Evolutionary conservation across 169 alveolate genomes (phyloP).

Genomic region (Plasmodium blacklocki): DNA sequence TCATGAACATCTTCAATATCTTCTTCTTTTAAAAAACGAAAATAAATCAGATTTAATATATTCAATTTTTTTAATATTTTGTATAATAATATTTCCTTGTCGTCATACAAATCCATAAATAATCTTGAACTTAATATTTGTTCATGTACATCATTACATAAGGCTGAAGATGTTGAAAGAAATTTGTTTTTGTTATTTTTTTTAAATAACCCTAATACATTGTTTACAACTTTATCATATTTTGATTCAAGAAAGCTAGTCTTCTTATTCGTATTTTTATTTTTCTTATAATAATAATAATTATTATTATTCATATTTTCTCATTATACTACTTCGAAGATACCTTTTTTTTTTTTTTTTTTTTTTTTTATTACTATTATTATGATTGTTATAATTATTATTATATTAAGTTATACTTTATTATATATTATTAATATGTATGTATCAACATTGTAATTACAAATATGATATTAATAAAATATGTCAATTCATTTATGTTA

Average conservation of each 20-base stretch:
- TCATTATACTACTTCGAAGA: constrained; percentile 27
- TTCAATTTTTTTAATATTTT: constrained; percentile 69
- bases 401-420: no score
- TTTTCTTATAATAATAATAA: constrained; percentile 20
- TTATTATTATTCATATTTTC: constrained; percentile 16
- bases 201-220: constrained; percentile 45
- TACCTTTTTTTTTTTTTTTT: no score
- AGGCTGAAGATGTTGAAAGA: constrained; percentile 67
- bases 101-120: constrained; percentile 65
- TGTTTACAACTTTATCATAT: constrained; percentile 67
- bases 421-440: no score
- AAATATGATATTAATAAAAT: no score
- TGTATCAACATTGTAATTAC: no score
- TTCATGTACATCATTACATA: constrained; percentile 60
- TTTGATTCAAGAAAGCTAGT: constrained; percentile 60
- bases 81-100: constrained; percentile 57
- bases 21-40: constrained; percentile 71
- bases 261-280: constrained; percentile 27
- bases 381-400: no score
- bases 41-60: constrained; percentile 64
- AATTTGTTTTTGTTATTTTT: constrained; percentile 36
- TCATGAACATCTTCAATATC: constrained; percentile 64
- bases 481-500: no score
- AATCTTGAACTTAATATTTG: constrained; percentile 59
- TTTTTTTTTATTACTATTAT: no score